Evolutionary conservation across 2,329 filamentous ascomycete genomes (phyloP).

Genomic region (Cadophora malorum): DNA sequence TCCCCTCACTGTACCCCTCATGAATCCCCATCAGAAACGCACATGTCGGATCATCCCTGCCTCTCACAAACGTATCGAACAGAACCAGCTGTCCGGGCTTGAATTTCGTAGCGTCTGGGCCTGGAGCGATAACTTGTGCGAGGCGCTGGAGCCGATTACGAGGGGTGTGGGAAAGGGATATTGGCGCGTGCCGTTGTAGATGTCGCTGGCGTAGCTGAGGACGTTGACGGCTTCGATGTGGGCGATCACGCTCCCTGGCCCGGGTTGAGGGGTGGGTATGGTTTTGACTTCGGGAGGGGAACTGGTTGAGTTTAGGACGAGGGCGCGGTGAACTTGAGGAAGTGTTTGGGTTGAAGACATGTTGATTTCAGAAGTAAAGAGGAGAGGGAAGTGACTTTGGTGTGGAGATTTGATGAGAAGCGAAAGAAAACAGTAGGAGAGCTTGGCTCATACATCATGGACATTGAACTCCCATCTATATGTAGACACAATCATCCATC

Average conservation of each 20-base stretch:
- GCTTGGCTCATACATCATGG: background rate
- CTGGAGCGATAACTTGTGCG: background rate
- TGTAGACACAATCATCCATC: background rate
- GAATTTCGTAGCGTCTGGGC: background rate
- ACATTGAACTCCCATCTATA: background rate
- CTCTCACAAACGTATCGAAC: background rate
- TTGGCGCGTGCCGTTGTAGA: background rate
- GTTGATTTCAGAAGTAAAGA: background rate
- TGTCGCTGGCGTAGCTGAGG: background rate
- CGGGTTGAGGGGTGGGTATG: background rate
- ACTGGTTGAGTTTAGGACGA: background rate
- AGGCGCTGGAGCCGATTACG: background rate
- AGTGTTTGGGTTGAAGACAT: background rate
- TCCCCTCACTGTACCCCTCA: background rate
- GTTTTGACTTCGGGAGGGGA: background rate
- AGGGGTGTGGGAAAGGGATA: background rate
- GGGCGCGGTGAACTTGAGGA: background rate
- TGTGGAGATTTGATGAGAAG: background rate
- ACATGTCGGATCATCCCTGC: background rate
- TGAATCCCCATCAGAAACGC: background rate
- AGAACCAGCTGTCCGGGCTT: background rate
- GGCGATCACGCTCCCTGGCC: background rate
- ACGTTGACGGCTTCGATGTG: background rate
- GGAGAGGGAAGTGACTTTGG: background rate
- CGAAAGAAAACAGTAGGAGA: background rate